phyloP scores from a whole-genome alignment of 768 basidiomycete genomes.

The Albatrellus ellisii region DNA sequence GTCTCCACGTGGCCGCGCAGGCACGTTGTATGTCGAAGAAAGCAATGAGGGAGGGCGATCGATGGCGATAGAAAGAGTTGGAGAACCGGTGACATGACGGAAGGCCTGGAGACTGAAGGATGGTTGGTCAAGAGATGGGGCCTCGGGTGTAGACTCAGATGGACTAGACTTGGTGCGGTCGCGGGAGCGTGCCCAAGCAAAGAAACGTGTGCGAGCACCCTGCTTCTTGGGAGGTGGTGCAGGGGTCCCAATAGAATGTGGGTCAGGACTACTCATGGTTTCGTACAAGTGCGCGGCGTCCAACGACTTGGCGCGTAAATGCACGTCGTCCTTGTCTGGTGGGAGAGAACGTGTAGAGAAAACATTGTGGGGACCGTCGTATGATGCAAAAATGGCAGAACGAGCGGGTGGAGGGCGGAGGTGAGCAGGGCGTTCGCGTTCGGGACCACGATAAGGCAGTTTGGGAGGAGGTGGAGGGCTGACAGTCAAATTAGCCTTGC shows the following conservation, averaged over 20 bases:
- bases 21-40: conserved; percentile 17
- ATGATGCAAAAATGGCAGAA: conserved; percentile 49
- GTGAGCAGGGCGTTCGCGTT: conserved; percentile 29
- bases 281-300: conserved; percentile 12
- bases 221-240: conserved; percentile 13
- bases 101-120: conserved; percentile 71
- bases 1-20: conserved; percentile 34
- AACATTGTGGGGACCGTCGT: conserved; percentile 36
- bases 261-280: conserved; percentile 12
- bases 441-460: conserved; percentile 16
- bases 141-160: conserved; percentile 19
- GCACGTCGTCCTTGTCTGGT: conserved; percentile 14
- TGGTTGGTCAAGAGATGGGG: conserved; percentile 16
- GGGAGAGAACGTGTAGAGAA: conserved; percentile 59
- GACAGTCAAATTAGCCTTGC: conserved; percentile 15
- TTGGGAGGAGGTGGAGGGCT: conserved; percentile 19
- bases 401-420: conserved; percentile 47
- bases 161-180: conserved; percentile 27
- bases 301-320: background rate
- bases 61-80: conserved; percentile 26
- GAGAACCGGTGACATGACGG: conserved; percentile 38
- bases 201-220: no score
- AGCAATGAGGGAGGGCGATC: conserved; percentile 14
- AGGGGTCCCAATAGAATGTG: conserved; percentile 3
- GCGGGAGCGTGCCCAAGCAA: conserved; percentile 30